Conservation (phyloP, 306 rosid species). For the Prosopis cineraria region DNA sequence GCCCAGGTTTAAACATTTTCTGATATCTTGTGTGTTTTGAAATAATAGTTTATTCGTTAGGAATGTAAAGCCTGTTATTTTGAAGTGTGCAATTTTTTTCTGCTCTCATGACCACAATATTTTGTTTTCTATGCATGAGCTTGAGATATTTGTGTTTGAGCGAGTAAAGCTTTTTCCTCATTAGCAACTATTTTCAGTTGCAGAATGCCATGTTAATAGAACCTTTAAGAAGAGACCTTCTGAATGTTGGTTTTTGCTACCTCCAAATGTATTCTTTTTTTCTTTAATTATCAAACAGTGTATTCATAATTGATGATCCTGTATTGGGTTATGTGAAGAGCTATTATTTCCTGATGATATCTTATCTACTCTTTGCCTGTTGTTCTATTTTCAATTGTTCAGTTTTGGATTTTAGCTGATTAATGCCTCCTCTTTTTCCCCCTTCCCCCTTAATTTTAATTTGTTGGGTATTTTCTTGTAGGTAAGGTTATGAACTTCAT, state of each 20-base stretch:
- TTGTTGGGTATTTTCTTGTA: neutral
- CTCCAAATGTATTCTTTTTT: neutral
- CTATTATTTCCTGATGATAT: neutral
- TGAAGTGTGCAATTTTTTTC: neutral
- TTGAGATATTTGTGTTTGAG: neutral
- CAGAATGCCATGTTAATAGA: neutral
- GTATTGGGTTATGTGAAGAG: neutral
- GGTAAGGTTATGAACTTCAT: neutral
- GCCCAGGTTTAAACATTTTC: slow-evolving; percentile 69
- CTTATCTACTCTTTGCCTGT: neutral
- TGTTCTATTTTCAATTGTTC: neutral
- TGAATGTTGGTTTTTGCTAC: neutral
- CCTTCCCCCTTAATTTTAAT: neutral
- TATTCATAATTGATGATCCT: neutral
- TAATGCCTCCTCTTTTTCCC: neutral
- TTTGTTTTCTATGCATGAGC: neutral
- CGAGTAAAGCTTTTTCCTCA: neutral
- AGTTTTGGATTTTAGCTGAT: slow-evolving; percentile 1
- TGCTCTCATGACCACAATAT: neutral
- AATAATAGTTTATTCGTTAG: slow-evolving; percentile 15
- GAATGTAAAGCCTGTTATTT: slow-evolving; percentile 22
- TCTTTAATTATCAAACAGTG: neutral
- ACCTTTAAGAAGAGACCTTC: neutral
- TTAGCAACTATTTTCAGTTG: neutral
- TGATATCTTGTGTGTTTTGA: slow-evolving; percentile 21